Base-by-base conservation (phyloP, 805 yeast genomes). In the Metschnikowia baotianmanensis region DNA sequence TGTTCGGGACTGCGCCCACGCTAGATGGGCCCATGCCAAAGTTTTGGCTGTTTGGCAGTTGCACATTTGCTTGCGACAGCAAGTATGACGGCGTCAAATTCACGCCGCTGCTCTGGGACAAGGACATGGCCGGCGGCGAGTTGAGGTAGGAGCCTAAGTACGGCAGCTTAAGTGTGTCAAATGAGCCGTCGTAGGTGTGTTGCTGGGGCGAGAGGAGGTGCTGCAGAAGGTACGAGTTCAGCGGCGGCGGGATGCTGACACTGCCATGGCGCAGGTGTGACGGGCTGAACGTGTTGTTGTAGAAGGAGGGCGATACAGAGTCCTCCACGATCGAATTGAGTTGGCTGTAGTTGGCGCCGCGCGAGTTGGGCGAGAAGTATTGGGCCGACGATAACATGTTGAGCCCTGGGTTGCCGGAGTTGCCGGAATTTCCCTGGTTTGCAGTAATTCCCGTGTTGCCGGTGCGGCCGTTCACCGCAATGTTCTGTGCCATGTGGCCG, bases 311-410 rank as follows among this genome's bases (percentile, higher is more conserved):
- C 17, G 39, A 38, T 27, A 41, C 38, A 10, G 56, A 50, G 36
- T 56, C 59, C 42, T 65, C 70, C 11, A 67, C 63, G 30, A 66
- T 66, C 2, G 67, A 49, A 41, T 63, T 60, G 30, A 66, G 56
- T 27, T 56, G 47, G 47, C 55, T 53, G 40, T 50, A 64, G 38
- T 56, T 51, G 40, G 46, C 45, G 11, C 53, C 39, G 25, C 58
- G 55, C 10, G 57, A 53, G 9, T 63, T 59, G 3, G 75, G 75
- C 4, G 72, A 66, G 37, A 70, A 70, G 47, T 68, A 69, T 43
- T 66, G 71, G 5, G 71, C 58, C 27, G 63, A 62, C 20, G 62
- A 43, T 33, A 65, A 65, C 36, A 52, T 48, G 39, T 46, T 47
- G 42, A 43, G 45, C 27, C 42, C 39, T 27, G 34, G 38, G 36